Conservation (phyloP, 257 asterid genomes). For the Jasminum sambac region DNA sequence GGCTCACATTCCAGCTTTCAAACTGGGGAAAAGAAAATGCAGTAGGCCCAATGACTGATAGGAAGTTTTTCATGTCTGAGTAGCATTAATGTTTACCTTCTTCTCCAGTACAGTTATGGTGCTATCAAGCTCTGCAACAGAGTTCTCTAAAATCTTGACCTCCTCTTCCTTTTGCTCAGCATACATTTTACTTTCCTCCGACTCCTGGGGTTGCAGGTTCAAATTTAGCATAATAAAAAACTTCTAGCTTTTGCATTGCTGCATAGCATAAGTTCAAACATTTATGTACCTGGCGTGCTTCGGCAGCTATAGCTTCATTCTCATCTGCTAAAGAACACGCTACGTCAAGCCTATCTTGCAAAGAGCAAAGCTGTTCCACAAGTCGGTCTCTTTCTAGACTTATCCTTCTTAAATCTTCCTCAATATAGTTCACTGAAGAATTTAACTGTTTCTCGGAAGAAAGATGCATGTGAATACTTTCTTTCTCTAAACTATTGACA, state of each 20-base stretch:
- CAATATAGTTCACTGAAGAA: constrained; percentile 41
- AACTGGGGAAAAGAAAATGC: constrained; percentile 18
- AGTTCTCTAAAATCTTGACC: constrained; percentile 75
- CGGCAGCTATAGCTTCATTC: constrained; percentile 77
- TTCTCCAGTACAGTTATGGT: constrained; percentile 83
- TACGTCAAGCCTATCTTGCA: constrained; percentile 70
- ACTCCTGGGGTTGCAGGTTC: constrained; percentile 47
- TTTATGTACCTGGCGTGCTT: constrained; percentile 66
- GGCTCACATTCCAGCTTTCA: background rate
- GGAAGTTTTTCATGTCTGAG: constrained; percentile 14
- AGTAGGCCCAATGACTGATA: constrained; percentile 10
- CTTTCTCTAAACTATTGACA: constrained; percentile 62
- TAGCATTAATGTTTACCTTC: constrained; percentile 49
- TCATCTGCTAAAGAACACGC: constrained; percentile 74
- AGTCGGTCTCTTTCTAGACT: constrained; percentile 62
- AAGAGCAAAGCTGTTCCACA: constrained; percentile 52
- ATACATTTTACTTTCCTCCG: constrained; percentile 66
- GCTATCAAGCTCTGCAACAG: constrained; percentile 88
- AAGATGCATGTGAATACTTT: constrained; percentile 57
- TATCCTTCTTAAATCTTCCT: constrained; percentile 47
- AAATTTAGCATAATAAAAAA: constrained; percentile 28
- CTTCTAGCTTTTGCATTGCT: constrained; percentile 18
- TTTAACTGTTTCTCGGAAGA: constrained; percentile 43
- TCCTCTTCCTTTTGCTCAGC: constrained; percentile 95
- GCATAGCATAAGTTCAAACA: constrained; percentile 26